Evolutionary conservation across 1,139 yeast genomes (phyloP).

Genomic region (Nakaseomyces glabratus): DNA sequence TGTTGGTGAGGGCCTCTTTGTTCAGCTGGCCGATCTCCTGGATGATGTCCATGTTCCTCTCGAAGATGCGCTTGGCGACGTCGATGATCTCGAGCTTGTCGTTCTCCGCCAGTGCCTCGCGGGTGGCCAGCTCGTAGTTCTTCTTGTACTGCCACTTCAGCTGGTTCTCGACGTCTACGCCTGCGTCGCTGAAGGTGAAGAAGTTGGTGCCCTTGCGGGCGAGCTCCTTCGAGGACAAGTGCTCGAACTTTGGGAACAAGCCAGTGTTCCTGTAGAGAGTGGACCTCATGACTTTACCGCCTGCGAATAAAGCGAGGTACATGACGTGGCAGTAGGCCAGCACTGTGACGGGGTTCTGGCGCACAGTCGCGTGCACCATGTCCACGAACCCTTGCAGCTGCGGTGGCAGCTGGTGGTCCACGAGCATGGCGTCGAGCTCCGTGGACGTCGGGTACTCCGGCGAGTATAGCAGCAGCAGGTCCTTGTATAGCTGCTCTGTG

Average conservation of each 20-base stretch:
- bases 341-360: conserved; percentile 58
- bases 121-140: conserved; percentile 68
- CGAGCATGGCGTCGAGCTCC: conserved; percentile 28
- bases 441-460: conserved; percentile 47
- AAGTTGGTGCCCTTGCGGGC: conserved; percentile 55
- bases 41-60: conserved; percentile 51
- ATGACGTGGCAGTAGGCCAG: conserved; percentile 82
- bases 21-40: conserved; percentile 61
- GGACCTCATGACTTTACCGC: conserved; percentile 68
- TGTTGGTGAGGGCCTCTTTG: conserved; percentile 24
- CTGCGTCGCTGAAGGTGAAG: conserved; percentile 64
- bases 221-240: conserved; percentile 53
- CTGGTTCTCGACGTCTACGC: conserved; percentile 57
- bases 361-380: conserved; percentile 47
- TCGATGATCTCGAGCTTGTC: conserved; percentile 64
- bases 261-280: conserved; percentile 59
- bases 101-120: conserved; percentile 55
- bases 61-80: conserved; percentile 59
- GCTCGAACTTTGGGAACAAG: conserved; percentile 63
- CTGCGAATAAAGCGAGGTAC: conserved; percentile 81
- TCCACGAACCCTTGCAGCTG: conserved; percentile 54
- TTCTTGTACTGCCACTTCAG: conserved; percentile 61
- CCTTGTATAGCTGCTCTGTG: conserved; percentile 47
- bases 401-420: conserved; percentile 33
- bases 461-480: conserved; percentile 58